phyloP scores from a whole-genome alignment of 352 stramenopile species.

The Globisporangium spinosum region DNA sequence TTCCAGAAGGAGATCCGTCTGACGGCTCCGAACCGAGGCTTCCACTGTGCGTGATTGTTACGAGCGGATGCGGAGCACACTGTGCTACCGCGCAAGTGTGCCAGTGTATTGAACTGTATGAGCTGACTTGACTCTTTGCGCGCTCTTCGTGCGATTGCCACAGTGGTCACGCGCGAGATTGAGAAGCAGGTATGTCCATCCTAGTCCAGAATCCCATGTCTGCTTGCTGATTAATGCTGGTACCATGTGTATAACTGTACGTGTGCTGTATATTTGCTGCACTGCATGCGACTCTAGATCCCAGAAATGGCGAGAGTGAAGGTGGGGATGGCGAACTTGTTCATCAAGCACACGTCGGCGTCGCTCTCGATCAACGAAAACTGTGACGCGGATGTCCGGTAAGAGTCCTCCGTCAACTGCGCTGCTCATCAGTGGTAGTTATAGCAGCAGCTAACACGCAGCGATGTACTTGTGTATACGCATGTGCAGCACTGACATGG shows the following conservation, averaged over 20 bases:
- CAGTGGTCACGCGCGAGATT: constrained; percentile 81
- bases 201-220: not conserved
- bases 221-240: not conserved
- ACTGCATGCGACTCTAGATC: constrained; percentile 21
- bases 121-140: not conserved
- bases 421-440: too few relatives aligned
- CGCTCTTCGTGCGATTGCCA: not conserved
- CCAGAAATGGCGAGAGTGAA: constrained; percentile 81
- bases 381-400: constrained; percentile 92
- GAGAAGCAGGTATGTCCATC: constrained; percentile 61
- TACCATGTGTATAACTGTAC: not conserved
- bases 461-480: not conserved
- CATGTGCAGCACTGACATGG: constrained; percentile 86
- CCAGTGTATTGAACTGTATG: not conserved
- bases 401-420: not conserved
- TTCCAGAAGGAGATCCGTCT: constrained; percentile 88
- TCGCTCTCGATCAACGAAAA: constrained; percentile 96
- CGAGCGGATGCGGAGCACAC: not conserved
- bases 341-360: constrained; percentile 95
- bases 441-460: not conserved
- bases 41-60: constrained; percentile 52
- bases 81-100: not conserved
- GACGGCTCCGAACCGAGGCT: constrained; percentile 71
- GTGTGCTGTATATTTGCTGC: not conserved
- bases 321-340: constrained; percentile 93